Percentiles rank a stretch among this genome's conserved stretches.
phyloP scores from a whole-genome alignment of 768 basidiomycete genomes.

The Panaeolus cyanescens region DNA sequence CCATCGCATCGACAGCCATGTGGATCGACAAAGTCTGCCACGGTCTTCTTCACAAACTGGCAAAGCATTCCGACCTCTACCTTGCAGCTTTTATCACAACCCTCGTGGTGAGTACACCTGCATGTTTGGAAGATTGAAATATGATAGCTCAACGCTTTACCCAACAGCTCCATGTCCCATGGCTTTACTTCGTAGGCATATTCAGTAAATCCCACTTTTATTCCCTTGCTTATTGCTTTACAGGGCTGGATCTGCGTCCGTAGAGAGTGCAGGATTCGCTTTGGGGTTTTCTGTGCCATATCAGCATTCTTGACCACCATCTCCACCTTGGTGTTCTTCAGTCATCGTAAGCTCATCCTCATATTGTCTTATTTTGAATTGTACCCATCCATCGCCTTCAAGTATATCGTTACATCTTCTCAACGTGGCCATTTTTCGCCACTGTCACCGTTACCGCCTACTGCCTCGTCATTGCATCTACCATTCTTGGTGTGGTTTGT shows the following conservation, averaged over 20 bases:
- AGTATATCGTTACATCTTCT: conserved; percentile 47
- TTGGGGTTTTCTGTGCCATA: conserved; percentile 39
- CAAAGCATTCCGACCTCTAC: conserved; percentile 36
- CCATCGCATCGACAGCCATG: conserved; percentile 42
- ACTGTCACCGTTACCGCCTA: conserved; percentile 46
- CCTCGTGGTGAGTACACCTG: conserved; percentile 35
- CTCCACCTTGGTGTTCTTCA: conserved; percentile 44
- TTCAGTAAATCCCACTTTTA: not conserved
- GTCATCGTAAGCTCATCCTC: conserved; percentile 32
- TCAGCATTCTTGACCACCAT: conserved; percentile 39
- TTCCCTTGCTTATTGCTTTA: not conserved
- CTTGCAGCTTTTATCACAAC: conserved; percentile 41
- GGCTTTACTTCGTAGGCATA: conserved; percentile 43
- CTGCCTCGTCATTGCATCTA: conserved; percentile 39
- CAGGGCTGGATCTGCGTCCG: conserved; percentile 55
- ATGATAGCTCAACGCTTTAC: not conserved
- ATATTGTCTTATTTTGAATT: not conserved
- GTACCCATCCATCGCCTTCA: not conserved
- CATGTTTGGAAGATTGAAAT: not conserved
- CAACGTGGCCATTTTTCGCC: conserved; percentile 50
- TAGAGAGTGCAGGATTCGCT: conserved; percentile 40
- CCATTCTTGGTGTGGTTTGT: conserved; percentile 48
- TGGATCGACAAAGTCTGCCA: conserved; percentile 52
- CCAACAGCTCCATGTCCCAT: conserved; percentile 43
- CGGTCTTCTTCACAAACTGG: conserved; percentile 33